Conservation (phyloP, 305 asterid genomes). For the Fraxinus paxiana region DNA sequence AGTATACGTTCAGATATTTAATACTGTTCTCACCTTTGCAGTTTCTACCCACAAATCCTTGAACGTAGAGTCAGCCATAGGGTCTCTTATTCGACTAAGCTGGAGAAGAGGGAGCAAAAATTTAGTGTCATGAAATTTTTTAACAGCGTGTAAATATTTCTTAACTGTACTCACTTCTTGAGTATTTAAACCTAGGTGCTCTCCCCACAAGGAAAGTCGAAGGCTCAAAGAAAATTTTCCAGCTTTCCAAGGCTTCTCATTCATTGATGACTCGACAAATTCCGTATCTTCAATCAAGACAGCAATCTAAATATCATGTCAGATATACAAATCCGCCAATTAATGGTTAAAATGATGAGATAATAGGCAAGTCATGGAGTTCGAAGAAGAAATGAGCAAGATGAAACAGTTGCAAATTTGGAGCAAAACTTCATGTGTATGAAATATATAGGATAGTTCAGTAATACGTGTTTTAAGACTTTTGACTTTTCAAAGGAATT, state of each 20-base stretch:
- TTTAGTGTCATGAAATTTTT: conserved; percentile 4
- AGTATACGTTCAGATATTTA: not conserved
- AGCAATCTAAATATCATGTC: conserved; percentile 54
- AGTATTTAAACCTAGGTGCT: conserved; percentile 70
- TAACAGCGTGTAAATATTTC: conserved; percentile 3
- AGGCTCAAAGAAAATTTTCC: conserved; percentile 75
- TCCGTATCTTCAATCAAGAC: conserved; percentile 76
- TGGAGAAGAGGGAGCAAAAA: conserved; percentile 27
- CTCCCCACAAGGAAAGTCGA: conserved; percentile 82
- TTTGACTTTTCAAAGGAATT: not conserved
- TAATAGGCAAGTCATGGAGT: not conserved
- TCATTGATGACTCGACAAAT: conserved; percentile 71
- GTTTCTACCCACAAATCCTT: conserved; percentile 62
- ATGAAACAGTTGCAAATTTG: not conserved
- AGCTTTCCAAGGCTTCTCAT: conserved; percentile 79
- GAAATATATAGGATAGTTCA: not conserved
- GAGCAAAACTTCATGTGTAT: not conserved
- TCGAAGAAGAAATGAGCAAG: not conserved
- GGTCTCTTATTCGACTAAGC: conserved; percentile 67
- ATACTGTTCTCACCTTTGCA: conserved; percentile 54
- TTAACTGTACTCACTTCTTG: conserved; percentile 51
- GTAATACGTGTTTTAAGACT: not conserved
- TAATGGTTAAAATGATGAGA: not conserved
- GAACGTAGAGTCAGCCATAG: conserved; percentile 65
- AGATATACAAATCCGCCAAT: not conserved